Base-by-base conservation (phyloP, 2,329 filamentous ascomycete genomes). In the Trichoderma sp. region DNA sequence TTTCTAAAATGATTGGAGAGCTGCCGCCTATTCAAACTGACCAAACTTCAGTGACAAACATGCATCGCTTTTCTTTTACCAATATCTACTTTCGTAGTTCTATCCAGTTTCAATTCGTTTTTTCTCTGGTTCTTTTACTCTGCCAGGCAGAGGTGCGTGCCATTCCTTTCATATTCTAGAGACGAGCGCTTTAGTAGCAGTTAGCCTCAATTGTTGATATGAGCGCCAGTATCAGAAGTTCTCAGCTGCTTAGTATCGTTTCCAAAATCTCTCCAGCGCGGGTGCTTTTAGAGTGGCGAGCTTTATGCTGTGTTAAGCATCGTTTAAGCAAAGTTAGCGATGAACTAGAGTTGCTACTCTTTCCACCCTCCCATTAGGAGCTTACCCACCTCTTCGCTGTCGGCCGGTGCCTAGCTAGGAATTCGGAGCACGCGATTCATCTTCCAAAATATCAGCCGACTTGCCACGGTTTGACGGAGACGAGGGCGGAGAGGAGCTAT, bases 391-490 rank as follows among this genome's bases (percentile, higher is more conserved):
- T 79, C 73, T 64, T 32, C 26, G 43, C 72, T 68, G 70, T 73
- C 73, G 72, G 59, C 73, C 72, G 28, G 66, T 36, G 63, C 74
- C 71, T 53, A 74, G 50, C 39, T 76, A 78, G 17, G 47, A 66
- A 23, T 57, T 68, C 53, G 75, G 71, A 30, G 73, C 75, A 74
- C 72, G 73, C 70, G 74, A 62, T 73, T 77, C 76, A 77, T 78
- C 79, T 80, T 81, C 76, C 74, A 74, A 84, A 85, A 80, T 81
- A 88, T 90, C 88, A 89, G 85, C 86, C 79, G 84, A 85, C 81
- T 82, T 87, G 80, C 84, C 80, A 82, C 82, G 84, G 78, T 79
- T 79, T 79, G 82, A 83, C 80, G 84, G 83, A 77, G 81, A 81
- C 79, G 84, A 85, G 77, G 86, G 86, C 78, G 82, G 82, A 74